Base-by-base conservation (phyloP, 1,139 yeast species). In the Suhomyces choctaworum region DNA sequence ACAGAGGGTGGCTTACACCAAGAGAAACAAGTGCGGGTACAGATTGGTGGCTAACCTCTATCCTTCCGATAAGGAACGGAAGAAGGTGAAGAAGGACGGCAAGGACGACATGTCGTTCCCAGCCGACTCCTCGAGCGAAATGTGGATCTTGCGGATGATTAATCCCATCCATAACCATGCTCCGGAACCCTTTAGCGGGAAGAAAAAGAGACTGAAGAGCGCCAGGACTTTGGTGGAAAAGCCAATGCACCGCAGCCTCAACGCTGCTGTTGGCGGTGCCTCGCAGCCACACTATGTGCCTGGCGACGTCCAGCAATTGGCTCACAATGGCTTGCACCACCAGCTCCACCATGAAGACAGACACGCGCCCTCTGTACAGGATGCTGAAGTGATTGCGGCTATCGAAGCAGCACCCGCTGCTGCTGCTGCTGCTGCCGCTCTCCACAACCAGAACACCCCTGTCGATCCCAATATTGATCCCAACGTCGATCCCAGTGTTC, bases 1-100 rank as follows among this genome's bases (percentile, higher is more conserved):
- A 54, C 76, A 71, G 48, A 53, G 77, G 46, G 73, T 70, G 17
- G 77, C 76, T n/a, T 71, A 70, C 54, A 70, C 76, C 41, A 71
- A 71, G 50, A 56, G 77, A 46, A 66, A 65, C 51, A 71, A 71
- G 54, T 71, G 77, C 54, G 74, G 72, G 15, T 71, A 69, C 54
- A 52, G 76, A 37, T 58, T 71, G 42, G 76, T 70, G 12, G 77
- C 77, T 33, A 71, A 71, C 52, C 62, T 70, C 49, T 67, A 67
- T 41, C 71, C 73, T 7, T 62, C 66, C 8, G 73, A 66, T 30
- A 68, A 67, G 53, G 72, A 64, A 25, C 60, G 57, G 55, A 64
- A 58, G 44, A 58, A 56, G 36, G 39, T 51, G 37, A 57, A 51
- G 40, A 55, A 55, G 32, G 52, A 48, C 27, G 59, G 51, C 27